Conservation (phyloP, 1,139 yeast species). For the Saccharomyces hybrid region DNA sequence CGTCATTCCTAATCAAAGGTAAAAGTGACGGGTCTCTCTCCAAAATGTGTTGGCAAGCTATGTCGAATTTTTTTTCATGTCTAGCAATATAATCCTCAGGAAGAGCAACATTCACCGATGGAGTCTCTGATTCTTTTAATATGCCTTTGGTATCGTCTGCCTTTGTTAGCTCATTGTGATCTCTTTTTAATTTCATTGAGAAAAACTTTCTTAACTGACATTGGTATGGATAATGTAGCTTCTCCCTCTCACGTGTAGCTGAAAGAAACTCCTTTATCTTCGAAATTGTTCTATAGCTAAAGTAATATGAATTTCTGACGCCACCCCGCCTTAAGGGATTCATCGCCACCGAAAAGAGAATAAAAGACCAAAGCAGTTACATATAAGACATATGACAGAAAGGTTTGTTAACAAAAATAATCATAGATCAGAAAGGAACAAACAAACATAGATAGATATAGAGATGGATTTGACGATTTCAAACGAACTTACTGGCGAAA, state of each 20-base stretch:
- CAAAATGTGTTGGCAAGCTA: slow-evolving; percentile 39
- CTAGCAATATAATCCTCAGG: slow-evolving; percentile 37
- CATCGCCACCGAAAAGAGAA: background rate
- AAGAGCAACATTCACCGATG: background rate
- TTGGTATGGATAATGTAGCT: background rate
- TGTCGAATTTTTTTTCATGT: slow-evolving; percentile 41
- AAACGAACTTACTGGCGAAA: slow-evolving; percentile 25
- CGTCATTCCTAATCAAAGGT: slow-evolving; percentile 24
- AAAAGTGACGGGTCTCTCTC: slow-evolving; percentile 40
- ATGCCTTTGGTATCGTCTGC: background rate
- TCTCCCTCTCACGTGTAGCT: background rate
- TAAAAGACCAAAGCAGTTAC: background rate
- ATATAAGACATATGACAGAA: background rate
- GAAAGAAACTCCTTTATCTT: background rate
- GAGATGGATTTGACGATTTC: slow-evolving; percentile 27
- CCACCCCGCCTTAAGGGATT: background rate
- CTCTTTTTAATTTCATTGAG: background rate
- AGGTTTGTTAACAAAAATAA: background rate
- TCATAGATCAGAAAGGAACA: too few species aligned
- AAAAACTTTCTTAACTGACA: too few species aligned
- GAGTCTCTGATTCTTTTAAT: background rate
- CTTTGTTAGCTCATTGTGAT: background rate
- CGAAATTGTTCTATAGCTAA: background rate
- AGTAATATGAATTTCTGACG: background rate
- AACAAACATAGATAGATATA: background rate